Conservation (phyloP, 108 stramenopile species). For the Cyclostephanos invisitatus region DNA sequence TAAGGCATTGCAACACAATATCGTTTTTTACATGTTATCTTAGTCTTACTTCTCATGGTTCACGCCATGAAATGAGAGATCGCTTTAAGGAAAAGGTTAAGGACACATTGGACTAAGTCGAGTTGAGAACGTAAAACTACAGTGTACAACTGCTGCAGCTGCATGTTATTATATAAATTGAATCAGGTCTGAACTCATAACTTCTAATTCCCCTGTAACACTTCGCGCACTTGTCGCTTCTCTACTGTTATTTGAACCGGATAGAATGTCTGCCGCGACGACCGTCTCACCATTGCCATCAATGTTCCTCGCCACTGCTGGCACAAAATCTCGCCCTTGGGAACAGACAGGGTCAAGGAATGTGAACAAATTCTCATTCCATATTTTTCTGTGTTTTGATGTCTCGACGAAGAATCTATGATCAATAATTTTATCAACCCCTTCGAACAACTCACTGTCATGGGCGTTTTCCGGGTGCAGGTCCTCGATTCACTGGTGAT, state of each 20-base stretch:
- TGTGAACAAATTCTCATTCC: constrained; percentile 59
- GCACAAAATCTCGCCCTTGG: constrained; percentile 22
- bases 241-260: neutral
- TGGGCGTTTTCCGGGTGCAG: constrained; percentile 76
- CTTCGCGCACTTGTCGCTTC: neutral
- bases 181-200: neutral
- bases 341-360: constrained; percentile 16
- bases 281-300: constrained; percentile 32
- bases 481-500: constrained; percentile 75
- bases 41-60: too few relatives aligned
- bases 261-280: constrained; percentile 38
- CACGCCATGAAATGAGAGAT: too few relatives aligned
- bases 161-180: neutral
- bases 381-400: constrained; percentile 68
- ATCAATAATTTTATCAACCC: constrained; percentile 57
- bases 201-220: neutral
- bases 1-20: neutral
- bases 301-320: constrained; percentile 33
- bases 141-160: neutral
- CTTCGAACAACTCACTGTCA: constrained; percentile 40
- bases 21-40: too few relatives aligned
- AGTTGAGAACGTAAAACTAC: neutral
- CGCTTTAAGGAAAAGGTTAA: too few relatives aligned
- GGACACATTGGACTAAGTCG: too few relatives aligned
- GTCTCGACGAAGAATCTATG: constrained; percentile 75